Evolutionary conservation across 2,329 filamentous ascomycete species (phyloP).

Genomic region (Zymoseptoria crescenta): DNA sequence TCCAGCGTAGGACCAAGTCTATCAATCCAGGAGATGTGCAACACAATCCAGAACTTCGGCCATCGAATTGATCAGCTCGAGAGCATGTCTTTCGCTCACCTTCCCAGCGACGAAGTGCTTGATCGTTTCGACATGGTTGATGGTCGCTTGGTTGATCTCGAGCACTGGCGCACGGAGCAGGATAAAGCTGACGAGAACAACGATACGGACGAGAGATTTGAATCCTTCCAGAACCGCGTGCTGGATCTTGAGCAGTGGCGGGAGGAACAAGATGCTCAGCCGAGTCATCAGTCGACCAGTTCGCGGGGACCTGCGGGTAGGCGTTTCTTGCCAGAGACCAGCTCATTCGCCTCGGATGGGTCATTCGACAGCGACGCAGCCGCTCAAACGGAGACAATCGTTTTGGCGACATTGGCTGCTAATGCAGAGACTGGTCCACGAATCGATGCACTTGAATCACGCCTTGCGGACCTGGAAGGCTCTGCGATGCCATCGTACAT

Average conservation of each 20-base stretch:
- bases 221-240: conserved; percentile 51
- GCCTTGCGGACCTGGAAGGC: conserved; percentile 49
- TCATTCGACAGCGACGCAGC: conserved; percentile 29
- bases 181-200: conserved; percentile 25
- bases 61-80: conserved; percentile 62
- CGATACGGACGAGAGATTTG: conserved; percentile 30
- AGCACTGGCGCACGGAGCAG: conserved; percentile 40
- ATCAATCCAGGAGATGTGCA: conserved; percentile 41
- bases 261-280: conserved; percentile 15
- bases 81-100: conserved; percentile 59
- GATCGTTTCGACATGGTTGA: conserved; percentile 62
- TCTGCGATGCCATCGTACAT: conserved; percentile 51
- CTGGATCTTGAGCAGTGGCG: conserved; percentile 55
- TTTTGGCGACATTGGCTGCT: conserved; percentile 27
- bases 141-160: conserved; percentile 60
- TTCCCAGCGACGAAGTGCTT: conserved; percentile 60
- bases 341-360: conserved; percentile 36
- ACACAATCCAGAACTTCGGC: conserved; percentile 43
- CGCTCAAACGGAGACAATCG: conserved; percentile 27
- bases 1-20: conserved; percentile 12
- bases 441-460: conserved; percentile 42
- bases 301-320: conserved; percentile 16
- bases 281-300: conserved; percentile 23
- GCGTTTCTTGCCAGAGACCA: conserved; percentile 27
- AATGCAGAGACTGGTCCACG: conserved; percentile 35